Base-by-base conservation (phyloP, 768 basidiomycete species). In the Suillus brevipes region DNA sequence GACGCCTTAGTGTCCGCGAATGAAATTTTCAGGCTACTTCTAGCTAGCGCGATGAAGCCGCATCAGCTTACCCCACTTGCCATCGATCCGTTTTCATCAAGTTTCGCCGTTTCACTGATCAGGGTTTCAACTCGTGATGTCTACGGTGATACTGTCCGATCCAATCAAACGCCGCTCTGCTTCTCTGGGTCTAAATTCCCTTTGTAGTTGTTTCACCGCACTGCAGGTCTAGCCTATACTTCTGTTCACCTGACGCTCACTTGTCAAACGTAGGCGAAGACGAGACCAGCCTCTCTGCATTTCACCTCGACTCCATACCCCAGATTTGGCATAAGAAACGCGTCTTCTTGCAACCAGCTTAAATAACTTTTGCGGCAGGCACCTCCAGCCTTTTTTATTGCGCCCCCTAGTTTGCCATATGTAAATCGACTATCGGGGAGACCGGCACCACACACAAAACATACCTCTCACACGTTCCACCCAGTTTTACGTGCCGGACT, bases 301-400 rank as follows among this genome's bases (percentile, higher is more conserved):
- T 10, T 40, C 38, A 20, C 58, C 18, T 43, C 58, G 13, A 31
- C 40, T 28, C 40, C 40, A 59, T 38, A 63, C 62, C 62, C 61
- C 62, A 63, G 56, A 58, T 36, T 63, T 25, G 23, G 14, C 25
- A 42, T 42, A n/a, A 12, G 25, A 31, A 63, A n/a, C 50, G 10
- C 3, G 25, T 25, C 37, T 40, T 40, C 56, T n/a, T 38, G 36
- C 20, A 13, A n/a, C n/a, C 38, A 28, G 53, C 1, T 55, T 8
- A 36, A 53, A 43, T 38, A 18, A 47, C 5, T 16, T 34, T 55
- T 31, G 20, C 37, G 18, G 9, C 13, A 28, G 50, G 28, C 52
- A 60, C 40, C 25, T 58, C 16, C 36, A 23, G 49, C 37, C 25
- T 38, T 55, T 28, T 38, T 55, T 12, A 38, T n/a, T 58, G 31